Base-by-base conservation (phyloP, 192 early-diverging fungal genomes). In the Cetraspora pellucida region DNA sequence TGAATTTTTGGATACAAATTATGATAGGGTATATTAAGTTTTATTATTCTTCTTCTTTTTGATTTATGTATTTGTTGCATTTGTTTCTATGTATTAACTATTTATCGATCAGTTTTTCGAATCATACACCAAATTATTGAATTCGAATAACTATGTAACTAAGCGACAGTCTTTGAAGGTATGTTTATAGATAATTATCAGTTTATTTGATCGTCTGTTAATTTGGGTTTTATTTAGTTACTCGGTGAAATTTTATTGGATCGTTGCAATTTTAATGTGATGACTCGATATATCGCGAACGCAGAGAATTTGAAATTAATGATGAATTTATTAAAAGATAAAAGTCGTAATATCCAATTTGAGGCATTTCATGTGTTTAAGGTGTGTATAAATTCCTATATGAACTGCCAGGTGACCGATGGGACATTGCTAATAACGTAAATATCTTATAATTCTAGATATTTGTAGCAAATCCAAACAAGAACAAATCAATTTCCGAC, bases 331-430 rank as follows among this genome's bases (percentile, higher is more conserved):
- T 85, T 99, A 64, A 89, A 94, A 69, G 96, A 98, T 83, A 93
- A 89, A 80, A 97, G 95, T 82, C 90, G 95, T 79, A 99, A 98
- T 80, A 99, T 99, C 77, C 98, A 98, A 85, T 98, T 97, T 84
- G 98, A 99, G 83, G 98, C 98, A 0, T 99, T 99, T 88, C 98
- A 99, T 85, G 96, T 98, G 37, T 99, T 98, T 87, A 99, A 99
- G 90, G 94, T 95, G 75, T 66, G 13, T 37, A 50, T 37, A 27
- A 19, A 16, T 28, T 47, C 45, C 19, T 11, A 64, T 16, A 13
- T 44, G 19, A 37, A 6, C 37, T 7, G 7, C 37, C 37, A 37
- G 37, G 1, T 7, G 7, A 37, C 3, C 37, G 37, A 37, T 6
- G 37, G 37, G 0, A 37, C 37, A 37, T 37, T 7, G 7, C 7